Base-by-base conservation (phyloP, 1,139 yeast genomes). In the Suhomyces wounanorum region DNA sequence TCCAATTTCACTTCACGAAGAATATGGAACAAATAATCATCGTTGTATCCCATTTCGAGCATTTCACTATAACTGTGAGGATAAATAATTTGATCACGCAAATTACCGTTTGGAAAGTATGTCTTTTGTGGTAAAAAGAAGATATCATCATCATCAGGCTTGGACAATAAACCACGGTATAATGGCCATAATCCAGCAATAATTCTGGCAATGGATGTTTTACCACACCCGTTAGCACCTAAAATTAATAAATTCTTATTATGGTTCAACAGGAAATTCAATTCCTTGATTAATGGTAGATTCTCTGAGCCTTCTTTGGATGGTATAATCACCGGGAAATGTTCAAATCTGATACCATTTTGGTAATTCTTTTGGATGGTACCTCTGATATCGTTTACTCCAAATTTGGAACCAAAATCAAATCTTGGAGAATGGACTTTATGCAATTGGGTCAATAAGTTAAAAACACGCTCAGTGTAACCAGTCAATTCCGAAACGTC, bases 131-230 rank as follows among this genome's bases (percentile, higher is more conserved):
- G 95, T 49, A 90, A 77, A 66, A 83, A 89, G 55, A 85, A 79
- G 39, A 90, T 78, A 57, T 89, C 92, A 44, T 80, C 81, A 51
- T 85, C 87, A 48, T 80, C 74, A 10, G 97, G 97, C 61, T 86
- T 87, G 9, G 96, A 88, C 43, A 92, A 73, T 52, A 91, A 77
- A 0, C 97, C 97, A 55, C 78, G 74, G 68, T 89, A 92, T 33
- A 89, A 79, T 17, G 98, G 97, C 97, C 97, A 92, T 54, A 92
- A 75, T 21, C 95, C 96, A 3, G 96, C 94, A 55, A 91, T 76
- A 3, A 92, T 81, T 55, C 97, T 77, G 43, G 92, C 85, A 59
- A 92, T 87, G 0, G 96, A 85, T 2, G 96, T 87, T 65, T 92
- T 92, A 51, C 98, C 98, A 58, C 88, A 81, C 16, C 97, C 96